A percentile compares a stretch with the other conserved stretches of the same genome.
phyloP scores from a whole-genome alignment of 306 rosid genomes.

The Pterocarpus santalinus region DNA sequence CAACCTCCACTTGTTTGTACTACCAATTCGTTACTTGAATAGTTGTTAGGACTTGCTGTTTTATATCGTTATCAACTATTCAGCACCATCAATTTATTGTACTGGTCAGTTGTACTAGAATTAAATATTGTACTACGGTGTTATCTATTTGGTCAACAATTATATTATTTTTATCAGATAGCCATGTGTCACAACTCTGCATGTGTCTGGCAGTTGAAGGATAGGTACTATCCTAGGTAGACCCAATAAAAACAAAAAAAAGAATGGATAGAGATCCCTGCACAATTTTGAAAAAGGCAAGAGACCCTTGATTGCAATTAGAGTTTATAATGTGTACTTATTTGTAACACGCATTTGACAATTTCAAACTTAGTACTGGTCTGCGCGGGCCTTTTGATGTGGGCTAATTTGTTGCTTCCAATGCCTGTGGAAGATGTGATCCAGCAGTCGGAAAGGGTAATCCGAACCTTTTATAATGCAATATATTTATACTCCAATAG shows the following conservation, averaged over 20 bases:
- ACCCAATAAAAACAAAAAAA: too few species aligned
- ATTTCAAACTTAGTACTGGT: neutral
- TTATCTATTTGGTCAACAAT: neutral
- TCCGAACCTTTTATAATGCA: too few species aligned
- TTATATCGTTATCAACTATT: neutral
- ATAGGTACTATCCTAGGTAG: neutral
- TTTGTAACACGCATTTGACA: neutral
- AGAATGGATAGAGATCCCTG: too few species aligned
- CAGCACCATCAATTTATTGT: slow-evolving; percentile 18
- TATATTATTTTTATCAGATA: neutral
- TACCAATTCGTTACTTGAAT: neutral
- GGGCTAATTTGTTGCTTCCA: neutral
- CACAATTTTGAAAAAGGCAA: neutral
- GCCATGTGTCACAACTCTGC: neutral
- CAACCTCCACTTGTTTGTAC: slow-evolving; percentile 25
- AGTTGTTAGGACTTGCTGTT: neutral
- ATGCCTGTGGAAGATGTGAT: too few species aligned
- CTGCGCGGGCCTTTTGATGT: neutral
- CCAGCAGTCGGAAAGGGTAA: too few species aligned
- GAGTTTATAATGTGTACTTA: neutral
- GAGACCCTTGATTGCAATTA: neutral
- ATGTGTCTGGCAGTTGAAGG: neutral
- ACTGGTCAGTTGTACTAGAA: slow-evolving; percentile 34
- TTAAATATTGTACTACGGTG: slow-evolving; percentile 24
- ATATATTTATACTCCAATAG: too few species aligned